Evolutionary conservation across 192 early-diverging fungal genomes (phyloP), one percentile per base, ranked within the genome.

Genomic region (Phycomyces blakesleeanus): DNA sequence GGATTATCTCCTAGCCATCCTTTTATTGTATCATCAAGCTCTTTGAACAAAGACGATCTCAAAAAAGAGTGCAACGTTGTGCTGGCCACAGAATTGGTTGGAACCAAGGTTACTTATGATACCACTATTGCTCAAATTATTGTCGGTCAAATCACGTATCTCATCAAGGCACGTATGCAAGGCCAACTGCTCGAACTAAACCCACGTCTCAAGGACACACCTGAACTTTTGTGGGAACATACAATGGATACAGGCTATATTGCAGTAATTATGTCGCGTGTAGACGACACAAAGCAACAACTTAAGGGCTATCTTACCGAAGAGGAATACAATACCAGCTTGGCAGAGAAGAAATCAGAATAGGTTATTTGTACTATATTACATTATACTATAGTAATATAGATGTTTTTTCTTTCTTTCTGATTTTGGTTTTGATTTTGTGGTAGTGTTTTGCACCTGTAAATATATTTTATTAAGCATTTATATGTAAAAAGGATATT

Each of bases 171-270:
- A 26, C 44, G 53, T 10, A 63, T 63, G 61, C 50, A 63, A 16
- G 61, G 61, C 5, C 51, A 63, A 42, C 24, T 63, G 24, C 37
- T 63, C 1, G 61, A 63, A 21, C 20, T 63, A 15, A 63, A 63
- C 38, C 21, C 29, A 18, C 50, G 61, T 15, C 51, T 63, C n/a
- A 18, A 3, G 12, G 51, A 63, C 25, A 54, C 15, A 20, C 29
- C 29, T 39, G 61, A 39, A 38, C 51, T 63, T 5, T 54, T 63
- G 21, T 29, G 39, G 6, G 37, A 15, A 6, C 51, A 63, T 55
- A 22, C 7, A 24, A 55, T 63, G 61, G 61, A 63, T 41, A 63
- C 51, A 12, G 61, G 51, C 15, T 54, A 40, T 21, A 53, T 63
- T 41, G 61, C 51, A 5, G 37, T 63, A 14, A 55, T 63, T 41